Base-by-base conservation (phyloP, 129 eudicot genomes). In the Kitagawia praeruptora region DNA sequence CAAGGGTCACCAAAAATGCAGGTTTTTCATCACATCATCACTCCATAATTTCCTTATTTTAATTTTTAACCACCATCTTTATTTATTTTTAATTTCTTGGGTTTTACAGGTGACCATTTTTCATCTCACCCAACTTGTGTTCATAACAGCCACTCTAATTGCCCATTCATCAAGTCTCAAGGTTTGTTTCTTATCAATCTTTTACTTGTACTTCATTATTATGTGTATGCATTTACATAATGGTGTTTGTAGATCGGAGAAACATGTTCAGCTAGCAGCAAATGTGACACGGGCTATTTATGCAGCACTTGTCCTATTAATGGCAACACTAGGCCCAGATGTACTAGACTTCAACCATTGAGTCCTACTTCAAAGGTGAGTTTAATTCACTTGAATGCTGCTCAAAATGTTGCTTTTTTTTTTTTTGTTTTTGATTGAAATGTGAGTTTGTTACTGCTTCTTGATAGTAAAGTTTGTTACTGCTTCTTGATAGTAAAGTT, bases 241-340 rank as follows among this genome's bases (percentile, higher is more conserved):
- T 77, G n/a, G 18, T 51, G 58, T 21, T 45, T 31, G 21, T 66
- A 94, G 98, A 81, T 89, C 28, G 98, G 98, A 16, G 93, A 92
- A 86, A 94, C 97, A 4, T 94, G 98, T 81, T 77, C 88, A 42
- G 42, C 82, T n/a, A 74, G 77, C 78, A 82, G 40, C 69, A 83
- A 89, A 39, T 94, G 98, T 79, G 92, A 87, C 63, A 74, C 90
- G 7, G 98, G 97, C 1, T 82, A 90, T 37, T 74, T 61, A 5
- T 94, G 98, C 72, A 91, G 78, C 9, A 86, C 94, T 1, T 94
- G 98, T 81, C 84, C 91, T 25, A 88, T 89, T 13, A 92, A 87
- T 79, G 97, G 96, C 38, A 94, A 94, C 79, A 90, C 93, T 28
- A 92, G 97, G 2, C 91, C 98, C 14, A 78, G 98, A 76, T 94